Evolutionary conservation across 805 yeast species (phyloP), one percentile per base, ranked within the genome.

Genomic region (Kodamaea nitidulidarum): DNA sequence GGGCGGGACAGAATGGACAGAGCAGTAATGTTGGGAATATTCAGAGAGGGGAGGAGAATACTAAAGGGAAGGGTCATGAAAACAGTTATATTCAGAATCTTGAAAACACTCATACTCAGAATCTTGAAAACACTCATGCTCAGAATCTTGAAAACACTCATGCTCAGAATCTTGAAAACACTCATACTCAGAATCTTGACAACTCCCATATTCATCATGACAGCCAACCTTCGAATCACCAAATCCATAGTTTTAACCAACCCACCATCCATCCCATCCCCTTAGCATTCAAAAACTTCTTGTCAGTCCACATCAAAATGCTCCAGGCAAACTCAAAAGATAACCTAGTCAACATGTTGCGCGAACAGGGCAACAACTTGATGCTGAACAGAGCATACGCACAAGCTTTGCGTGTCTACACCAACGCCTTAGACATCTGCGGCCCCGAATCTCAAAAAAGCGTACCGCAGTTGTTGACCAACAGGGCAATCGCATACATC

Each of bases 311-410:
- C 15, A 10, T 41, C 26, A 18, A 28, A 7, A 28, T 41, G 32
- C 12, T 33, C n/a, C 22, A 14, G 9, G 20, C 29, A 2, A 29
- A 33, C 10, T 20, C 35, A 3, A 28, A 21, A n/a, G 24, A 18
- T 5, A 12, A 38, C 12, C 11, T 31, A 26, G 41, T 57, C 3
- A 28, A 32, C 29, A 45, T 43, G 41, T 49, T 64, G n/a, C 47
- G 72, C 32, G 73, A 67, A 41, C 59, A 54, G 36, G 73, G 69
- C 11, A 67, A 67, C 48, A 67, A 66, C 44, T 47, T 65, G 21
- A 62, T 65, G 71, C 38, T 55, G 3, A 60, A 55, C 40, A 48
- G 49, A 39, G 56, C 66, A 4, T 65, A 58, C 44, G 66, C 69
- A 1, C 71, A 65, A 40, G 71, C 73, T 2, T 58, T 67, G 31